Base-by-base conservation (phyloP, 192 early-diverging fungal species). In the Coemansia sp. region DNA sequence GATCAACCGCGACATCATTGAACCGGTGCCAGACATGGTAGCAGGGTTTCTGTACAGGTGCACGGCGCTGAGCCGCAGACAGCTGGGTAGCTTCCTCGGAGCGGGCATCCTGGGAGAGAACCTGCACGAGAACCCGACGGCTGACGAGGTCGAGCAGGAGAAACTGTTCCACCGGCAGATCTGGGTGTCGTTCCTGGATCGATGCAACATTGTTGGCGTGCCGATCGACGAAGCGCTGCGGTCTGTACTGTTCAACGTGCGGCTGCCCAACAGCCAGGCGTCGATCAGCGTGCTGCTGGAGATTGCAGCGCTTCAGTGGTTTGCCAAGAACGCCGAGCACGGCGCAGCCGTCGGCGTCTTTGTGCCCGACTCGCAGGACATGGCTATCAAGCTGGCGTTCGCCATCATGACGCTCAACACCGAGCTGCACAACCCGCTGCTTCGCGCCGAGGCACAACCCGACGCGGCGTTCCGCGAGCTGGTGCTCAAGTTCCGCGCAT, bases 191-290 rank as follows among this genome's bases (percentile, higher is more conserved):
- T 84, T 78, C 63, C 53, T 84, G 9, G 79, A 82, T 61, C 72
- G 71, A 40, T 84, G 75, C 74, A 67, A 68, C 58, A 64, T 82
- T 8, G 61, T 68, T 20, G 72, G 69, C 59, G 72, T 84, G 61
- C 73, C 83, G 2, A 37, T 84, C 12, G 78, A 82, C 63, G 83
- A 82, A 62, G 79, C 83, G 25, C 52, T 84, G 70, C 75, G 83
- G 20, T 71, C 79, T 48, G 68, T 82, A 39, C 58, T 84, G 68
- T 64, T 79, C 33, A 67, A 82, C 45, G 71, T 76, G 46, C 75
- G 79, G 15, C 66, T 84, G 59, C 76, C 83, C 20, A 67, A 37
- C 70, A 74, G 71, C 52, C 73, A 66, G 42, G 61, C 57, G 25
- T 48, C 76, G 7, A 75, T 74, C 29, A 72, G 74, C 55, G 72